Base-by-base conservation (phyloP, 2,329 filamentous ascomycete genomes). In the Diaporthe destruens region DNA sequence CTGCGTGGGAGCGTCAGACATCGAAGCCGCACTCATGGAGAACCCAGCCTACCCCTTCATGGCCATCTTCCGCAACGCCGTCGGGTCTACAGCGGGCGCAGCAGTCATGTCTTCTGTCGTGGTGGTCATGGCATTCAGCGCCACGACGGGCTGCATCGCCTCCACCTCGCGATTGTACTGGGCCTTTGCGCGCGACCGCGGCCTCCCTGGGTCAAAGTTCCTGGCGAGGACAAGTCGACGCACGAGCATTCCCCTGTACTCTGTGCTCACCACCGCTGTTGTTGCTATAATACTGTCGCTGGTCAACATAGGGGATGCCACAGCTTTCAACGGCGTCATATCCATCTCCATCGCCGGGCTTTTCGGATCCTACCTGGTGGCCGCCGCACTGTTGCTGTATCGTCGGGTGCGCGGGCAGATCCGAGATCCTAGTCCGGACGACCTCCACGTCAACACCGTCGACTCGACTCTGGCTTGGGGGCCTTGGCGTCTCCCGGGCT, bases 401-500 rank as follows among this genome's bases (percentile, higher is more conserved):
- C 83, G 82, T 39, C 82, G 85, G 14, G 39, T 69, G 20, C 54
- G 51, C 1, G 66, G 66, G 7, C 39, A 56, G 3, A 69, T 69
- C 16, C 66, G 42, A 2, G n/a, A 49, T 5, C 16, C 53, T 7
- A 36, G 3, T 6, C 54, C 66, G 11, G 66, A 69, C 14, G 66
- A 69, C 11, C 16, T 57, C 0, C 25, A 57, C 7, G 66, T 69
- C 53, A 69, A 69, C 54, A 69, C 66, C 2, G n/a, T 69, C 18
- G 66, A 59, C 42, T 57, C 66, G 1, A 59, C 29, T 1, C n/a
- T 69, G 1, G 57, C 42, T 25, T 91, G 88, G 88, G 89, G 89
- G 0, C 87, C 88, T 0, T 91, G 87, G 84, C 85, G 84, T 54
- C 72, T 90, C 0, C 85, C 85, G 0, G 87, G 87, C 5, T 76